Evolutionary conservation across 2,329 filamentous ascomycete species (phyloP).

Genomic region (Pseudogymnoascus sp.): DNA sequence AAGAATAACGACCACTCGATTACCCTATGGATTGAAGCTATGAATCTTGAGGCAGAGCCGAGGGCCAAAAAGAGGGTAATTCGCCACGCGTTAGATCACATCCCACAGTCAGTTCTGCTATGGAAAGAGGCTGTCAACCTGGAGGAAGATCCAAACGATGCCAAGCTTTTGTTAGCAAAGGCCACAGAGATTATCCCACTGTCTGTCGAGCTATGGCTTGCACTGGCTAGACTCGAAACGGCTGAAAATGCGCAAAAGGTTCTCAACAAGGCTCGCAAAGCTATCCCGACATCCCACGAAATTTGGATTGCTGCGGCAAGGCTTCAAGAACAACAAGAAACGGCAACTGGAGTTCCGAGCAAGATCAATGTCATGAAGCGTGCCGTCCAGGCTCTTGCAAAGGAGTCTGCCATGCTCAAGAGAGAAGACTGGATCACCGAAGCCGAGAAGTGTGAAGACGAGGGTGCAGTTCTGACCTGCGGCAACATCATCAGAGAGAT

Average conservation of each 20-base stretch:
- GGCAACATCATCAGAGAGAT: conserved; percentile 87
- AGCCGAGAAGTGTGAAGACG: conserved; percentile 89
- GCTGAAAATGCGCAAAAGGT: conserved; percentile 91
- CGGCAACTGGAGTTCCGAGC: conserved; percentile 69
- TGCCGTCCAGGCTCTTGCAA: conserved; percentile 77
- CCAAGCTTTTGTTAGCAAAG: conserved; percentile 80
- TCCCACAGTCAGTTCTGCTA: conserved; percentile 89
- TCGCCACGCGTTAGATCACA: conserved; percentile 81
- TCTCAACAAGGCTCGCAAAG: conserved; percentile 89
- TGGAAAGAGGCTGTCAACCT: conserved; percentile 98
- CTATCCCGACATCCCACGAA: conserved; percentile 84
- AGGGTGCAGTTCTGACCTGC: conserved; percentile 80
- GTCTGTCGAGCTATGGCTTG: conserved; percentile 91
- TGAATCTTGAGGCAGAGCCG: conserved; percentile 77
- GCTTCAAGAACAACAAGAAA: conserved; percentile 78
- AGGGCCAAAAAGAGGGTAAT: conserved; percentile 88
- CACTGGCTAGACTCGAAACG: conserved; percentile 78
- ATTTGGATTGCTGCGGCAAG: conserved; percentile 95
- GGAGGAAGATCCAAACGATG: conserved; percentile 83
- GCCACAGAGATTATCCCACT: conserved; percentile 91
- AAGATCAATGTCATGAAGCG: conserved; percentile 92
- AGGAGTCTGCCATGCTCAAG: conserved; percentile 92
- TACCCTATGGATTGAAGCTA: conserved; percentile 87
- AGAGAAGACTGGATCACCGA: conserved; percentile 95
- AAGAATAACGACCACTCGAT: conserved; percentile 86